phyloP scores from a whole-genome alignment of 2,329 filamentous ascomycete genomes.

The Ophiognomonia clavigignenti-juglandacearum region DNA sequence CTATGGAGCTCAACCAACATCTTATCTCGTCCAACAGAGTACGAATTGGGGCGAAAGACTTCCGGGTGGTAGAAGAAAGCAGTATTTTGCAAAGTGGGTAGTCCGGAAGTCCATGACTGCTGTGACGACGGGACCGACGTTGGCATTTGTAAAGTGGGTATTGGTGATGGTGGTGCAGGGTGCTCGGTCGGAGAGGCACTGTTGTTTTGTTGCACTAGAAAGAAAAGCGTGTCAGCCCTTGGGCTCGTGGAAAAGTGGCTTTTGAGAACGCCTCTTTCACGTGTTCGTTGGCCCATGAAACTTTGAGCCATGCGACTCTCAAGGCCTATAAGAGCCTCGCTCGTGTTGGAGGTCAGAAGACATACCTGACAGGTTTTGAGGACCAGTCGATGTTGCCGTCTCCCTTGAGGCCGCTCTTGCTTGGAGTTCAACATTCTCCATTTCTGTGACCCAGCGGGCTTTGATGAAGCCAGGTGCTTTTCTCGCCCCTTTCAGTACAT shows the following conservation, averaged over 20 bases:
- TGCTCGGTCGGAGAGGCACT: too few species aligned
- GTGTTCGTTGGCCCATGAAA: too few species aligned
- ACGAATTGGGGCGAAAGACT: conserved; percentile 57
- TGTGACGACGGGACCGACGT: background rate
- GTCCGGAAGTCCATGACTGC: conserved; percentile 2
- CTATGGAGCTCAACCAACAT: conserved; percentile 54
- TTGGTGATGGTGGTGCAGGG: conserved; percentile 15
- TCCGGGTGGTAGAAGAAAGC: conserved; percentile 43
- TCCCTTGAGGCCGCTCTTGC: too few species aligned
- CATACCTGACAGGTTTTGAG: too few species aligned
- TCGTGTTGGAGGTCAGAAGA: too few species aligned
- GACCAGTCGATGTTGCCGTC: too few species aligned
- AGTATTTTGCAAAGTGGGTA: conserved; percentile 14
- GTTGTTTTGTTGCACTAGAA: too few species aligned
- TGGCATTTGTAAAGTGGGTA: conserved; percentile 11
- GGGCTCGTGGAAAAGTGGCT: too few species aligned
- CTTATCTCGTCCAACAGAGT: conserved; percentile 56
- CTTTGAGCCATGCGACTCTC: too few species aligned
- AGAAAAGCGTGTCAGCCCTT: too few species aligned
- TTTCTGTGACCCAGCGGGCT: background rate
- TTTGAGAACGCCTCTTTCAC: too few species aligned
- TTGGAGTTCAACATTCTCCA: background rate
- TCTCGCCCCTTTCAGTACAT: conserved; percentile 30
- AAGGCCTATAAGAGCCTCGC: too few species aligned
- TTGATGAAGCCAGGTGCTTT: conserved; percentile 51